phyloP scores from a whole-genome alignment of 331 rosid genomes.

The Malus hybrid region DNA sequence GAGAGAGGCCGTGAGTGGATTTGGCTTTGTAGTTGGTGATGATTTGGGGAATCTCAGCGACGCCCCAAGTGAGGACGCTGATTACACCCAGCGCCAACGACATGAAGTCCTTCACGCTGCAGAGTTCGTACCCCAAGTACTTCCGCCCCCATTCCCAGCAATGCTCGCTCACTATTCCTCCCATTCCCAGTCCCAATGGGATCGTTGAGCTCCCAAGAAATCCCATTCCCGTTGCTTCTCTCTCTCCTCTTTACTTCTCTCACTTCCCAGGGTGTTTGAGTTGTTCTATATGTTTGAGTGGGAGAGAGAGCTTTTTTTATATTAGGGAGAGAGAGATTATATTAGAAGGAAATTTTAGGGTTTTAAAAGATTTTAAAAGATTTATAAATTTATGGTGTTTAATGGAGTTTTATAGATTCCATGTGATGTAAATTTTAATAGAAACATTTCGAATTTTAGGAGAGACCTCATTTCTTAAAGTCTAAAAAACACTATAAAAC shows the following conservation, averaged over 20 bases:
- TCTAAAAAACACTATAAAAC: no score
- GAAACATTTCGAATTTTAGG: no score
- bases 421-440: no score
- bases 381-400: no score
- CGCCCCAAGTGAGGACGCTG: constrained; percentile 64
- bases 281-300: no score
- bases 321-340: not conserved
- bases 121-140: constrained; percentile 29
- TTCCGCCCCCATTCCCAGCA: constrained; percentile 40
- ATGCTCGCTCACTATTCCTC: not conserved
- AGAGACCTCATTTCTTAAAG: no score
- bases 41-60: constrained; percentile 83
- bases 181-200: not conserved
- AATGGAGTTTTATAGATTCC: no score
- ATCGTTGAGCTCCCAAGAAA: not conserved
- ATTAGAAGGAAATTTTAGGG: no score
- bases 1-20: constrained; percentile 63
- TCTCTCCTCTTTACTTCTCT: not conserved
- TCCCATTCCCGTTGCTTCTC: not conserved
- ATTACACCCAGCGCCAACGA: constrained; percentile 48
- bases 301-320: no score
- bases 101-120: constrained; percentile 36
- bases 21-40: constrained; percentile 51
- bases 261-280: not conserved
- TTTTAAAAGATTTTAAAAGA: no score